Evolutionary conservation across 768 basidiomycete genomes (phyloP).

Genomic region (Tricholoma matsutake): DNA sequence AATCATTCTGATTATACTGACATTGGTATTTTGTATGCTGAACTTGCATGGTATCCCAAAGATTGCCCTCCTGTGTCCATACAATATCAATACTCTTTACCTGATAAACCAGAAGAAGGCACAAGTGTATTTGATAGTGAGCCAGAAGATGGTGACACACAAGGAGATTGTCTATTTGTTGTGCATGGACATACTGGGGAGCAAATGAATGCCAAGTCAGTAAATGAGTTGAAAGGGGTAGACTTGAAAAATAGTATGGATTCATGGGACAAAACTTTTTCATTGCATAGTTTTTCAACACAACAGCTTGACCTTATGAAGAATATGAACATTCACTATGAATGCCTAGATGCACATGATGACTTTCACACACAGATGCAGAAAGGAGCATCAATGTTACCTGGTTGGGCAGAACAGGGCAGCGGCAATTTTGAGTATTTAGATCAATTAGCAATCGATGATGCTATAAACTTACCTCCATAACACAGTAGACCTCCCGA

Average conservation of each 20-base stretch:
- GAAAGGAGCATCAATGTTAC: neutral
- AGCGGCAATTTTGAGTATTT: neutral
- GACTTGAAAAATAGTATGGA: too few species aligned
- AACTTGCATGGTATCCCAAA: conserved; percentile 19
- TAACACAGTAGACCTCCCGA: too few species aligned
- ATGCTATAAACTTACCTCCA: neutral
- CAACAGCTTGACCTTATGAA: too few species aligned
- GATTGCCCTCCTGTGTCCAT: too few species aligned
- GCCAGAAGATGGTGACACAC: conserved; percentile 19
- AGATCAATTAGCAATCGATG: neutral
- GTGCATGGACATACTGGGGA: too few species aligned
- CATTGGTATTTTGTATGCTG: conserved; percentile 23
- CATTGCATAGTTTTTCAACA: conserved; percentile 9
- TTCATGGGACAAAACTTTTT: conserved; percentile 21
- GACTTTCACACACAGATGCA: conserved; percentile 5
- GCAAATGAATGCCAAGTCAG: conserved; percentile 9
- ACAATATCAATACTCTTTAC: too few species aligned
- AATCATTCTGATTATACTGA: conserved; percentile 24
- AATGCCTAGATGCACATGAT: too few species aligned
- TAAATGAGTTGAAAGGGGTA: conserved; percentile 18
- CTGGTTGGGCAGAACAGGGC: neutral
- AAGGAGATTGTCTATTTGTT: conserved; percentile 31
- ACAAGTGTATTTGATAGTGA: conserved; percentile 15
- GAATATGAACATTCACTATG: too few species aligned
- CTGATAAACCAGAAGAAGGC: too few species aligned